Evolutionary conservation across 2,329 filamentous ascomycete genomes (phyloP), one percentile per base, ranked within the genome.

Genomic region (Fusarium incarnatum): DNA sequence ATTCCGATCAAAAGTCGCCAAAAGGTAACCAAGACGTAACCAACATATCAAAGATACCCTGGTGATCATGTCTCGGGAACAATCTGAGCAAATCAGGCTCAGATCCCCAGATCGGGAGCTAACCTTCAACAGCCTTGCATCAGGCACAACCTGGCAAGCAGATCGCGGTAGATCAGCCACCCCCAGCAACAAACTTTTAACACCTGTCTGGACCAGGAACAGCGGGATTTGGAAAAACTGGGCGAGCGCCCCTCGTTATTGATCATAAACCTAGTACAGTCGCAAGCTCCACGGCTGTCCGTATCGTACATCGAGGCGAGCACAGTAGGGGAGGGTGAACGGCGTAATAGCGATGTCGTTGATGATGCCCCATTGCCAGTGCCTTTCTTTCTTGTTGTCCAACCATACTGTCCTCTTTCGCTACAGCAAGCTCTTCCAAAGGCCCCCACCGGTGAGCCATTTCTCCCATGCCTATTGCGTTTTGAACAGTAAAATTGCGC

Each of bases 401-500:
- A 60, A 67, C 68, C 70, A 63, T 64, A 60, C 58, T 46, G 54
- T 40, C 60, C 56, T 67, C 61, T 64, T 48, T 67, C 66, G 73
- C 73, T 75, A 75, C 67, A 75, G 47, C 64, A 75, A 71, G 67
- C 73, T 75, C 71, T 75, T 75, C 73, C 73, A 75, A 75, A 75
- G 71, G 73, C 73, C 68, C 68, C 66, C 60, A 60, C 65, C 52
- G 60, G 72, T 73, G 70, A 75, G 69, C 73, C 70, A 73, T 60
- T 75, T 65, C 69, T 68, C 73, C 72, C 73, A 75, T 67, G 72
- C 74, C 79, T 90, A 98, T 89, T 98, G 95, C 42, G 96, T 99
- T 88, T 99, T 99, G 90, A 98, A 99, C 56, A 99, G 90, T 60
- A 99, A 88, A 79, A 99, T 98, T 64, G 96, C 96, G 82, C 94